A percentile compares a stretch with the other conserved stretches of the same genome.
Evolutionary conservation across 106 monocot species (phyloP).

Genomic region (Allium cepa): DNA sequence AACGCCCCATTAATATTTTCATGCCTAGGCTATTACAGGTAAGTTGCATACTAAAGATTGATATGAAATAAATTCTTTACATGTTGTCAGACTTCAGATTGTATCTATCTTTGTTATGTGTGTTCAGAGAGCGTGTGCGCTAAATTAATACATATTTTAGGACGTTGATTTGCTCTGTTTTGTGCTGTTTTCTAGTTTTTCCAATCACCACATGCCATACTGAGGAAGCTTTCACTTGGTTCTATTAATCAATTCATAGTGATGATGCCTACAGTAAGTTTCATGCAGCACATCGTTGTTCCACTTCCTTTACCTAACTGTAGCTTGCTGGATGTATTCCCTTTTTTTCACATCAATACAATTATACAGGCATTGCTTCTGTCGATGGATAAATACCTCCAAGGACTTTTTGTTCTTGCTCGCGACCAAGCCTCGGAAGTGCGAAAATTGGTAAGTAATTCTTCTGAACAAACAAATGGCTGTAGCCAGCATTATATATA

Average conservation of each 20-base stretch:
- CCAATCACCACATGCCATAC: slow-evolving; percentile 69
- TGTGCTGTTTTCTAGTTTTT: slow-evolving; percentile 62
- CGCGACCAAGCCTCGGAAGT: slow-evolving; percentile 76
- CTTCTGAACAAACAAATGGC: not conserved
- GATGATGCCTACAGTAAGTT: slow-evolving; percentile 80
- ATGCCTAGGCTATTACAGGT: slow-evolving; percentile 95
- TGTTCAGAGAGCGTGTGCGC: not conserved
- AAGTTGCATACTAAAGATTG: too few relatives aligned
- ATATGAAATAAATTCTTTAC: slow-evolving; percentile 1
- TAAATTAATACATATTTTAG: not conserved
- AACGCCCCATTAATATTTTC: slow-evolving; percentile 87
- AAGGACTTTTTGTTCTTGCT: slow-evolving; percentile 91
- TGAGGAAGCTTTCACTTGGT: slow-evolving; percentile 81
- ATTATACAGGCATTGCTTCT: slow-evolving; percentile 68
- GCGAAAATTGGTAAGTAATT: slow-evolving; percentile 68
- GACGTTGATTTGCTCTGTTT: not conserved
- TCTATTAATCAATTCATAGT: slow-evolving; percentile 98
- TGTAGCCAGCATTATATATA: not conserved
- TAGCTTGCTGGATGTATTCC: not conserved
- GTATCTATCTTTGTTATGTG: not conserved
- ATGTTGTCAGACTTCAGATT: not conserved
- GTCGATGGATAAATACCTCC: slow-evolving; percentile 93
- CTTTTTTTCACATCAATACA: slow-evolving; percentile 1
- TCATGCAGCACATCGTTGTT: not conserved
- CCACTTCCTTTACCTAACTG: not conserved